Evolutionary conservation across 73 alveolate genomes (phyloP).

Genomic region (Tetrahymena borealis): DNA sequence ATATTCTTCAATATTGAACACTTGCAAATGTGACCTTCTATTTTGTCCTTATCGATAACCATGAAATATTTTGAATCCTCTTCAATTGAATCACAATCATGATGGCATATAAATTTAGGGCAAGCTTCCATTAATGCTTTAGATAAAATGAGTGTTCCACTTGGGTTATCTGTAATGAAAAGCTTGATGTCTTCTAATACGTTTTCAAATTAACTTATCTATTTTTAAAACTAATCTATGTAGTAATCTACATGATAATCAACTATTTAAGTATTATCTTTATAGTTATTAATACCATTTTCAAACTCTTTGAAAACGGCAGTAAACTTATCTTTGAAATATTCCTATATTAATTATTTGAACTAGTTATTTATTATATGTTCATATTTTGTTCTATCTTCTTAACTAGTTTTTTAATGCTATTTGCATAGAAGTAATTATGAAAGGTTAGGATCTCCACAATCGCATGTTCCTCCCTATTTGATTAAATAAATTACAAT

Average conservation of each 20-base stretch:
- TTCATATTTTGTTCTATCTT: neutral
- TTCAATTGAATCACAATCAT: neutral
- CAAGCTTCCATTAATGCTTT: neutral
- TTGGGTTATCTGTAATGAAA: neutral
- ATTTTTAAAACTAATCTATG: no score
- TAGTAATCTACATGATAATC: no score
- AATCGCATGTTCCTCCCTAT: neutral
- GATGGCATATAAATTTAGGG: neutral
- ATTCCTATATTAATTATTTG: neutral
- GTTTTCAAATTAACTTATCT: neutral
- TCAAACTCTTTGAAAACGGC: neutral
- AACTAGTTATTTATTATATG: neutral
- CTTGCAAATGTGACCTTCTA: neutral
- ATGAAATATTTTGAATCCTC: neutral
- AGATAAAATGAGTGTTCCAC: neutral
- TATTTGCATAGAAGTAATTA: neutral
- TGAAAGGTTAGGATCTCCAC: neutral
- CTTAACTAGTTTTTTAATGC: neutral
- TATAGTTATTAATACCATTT: no score
- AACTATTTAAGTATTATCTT: no score
- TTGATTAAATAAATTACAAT: neutral
- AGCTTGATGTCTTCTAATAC: neutral
- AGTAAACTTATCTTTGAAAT: neutral
- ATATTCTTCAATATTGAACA: neutral
- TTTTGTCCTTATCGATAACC: neutral